A percentile compares a stretch with the other conserved stretches of the same genome.
Evolutionary conservation across 1,284 basidiomycete species (phyloP).

Genomic region (Calocybe gambosa): DNA sequence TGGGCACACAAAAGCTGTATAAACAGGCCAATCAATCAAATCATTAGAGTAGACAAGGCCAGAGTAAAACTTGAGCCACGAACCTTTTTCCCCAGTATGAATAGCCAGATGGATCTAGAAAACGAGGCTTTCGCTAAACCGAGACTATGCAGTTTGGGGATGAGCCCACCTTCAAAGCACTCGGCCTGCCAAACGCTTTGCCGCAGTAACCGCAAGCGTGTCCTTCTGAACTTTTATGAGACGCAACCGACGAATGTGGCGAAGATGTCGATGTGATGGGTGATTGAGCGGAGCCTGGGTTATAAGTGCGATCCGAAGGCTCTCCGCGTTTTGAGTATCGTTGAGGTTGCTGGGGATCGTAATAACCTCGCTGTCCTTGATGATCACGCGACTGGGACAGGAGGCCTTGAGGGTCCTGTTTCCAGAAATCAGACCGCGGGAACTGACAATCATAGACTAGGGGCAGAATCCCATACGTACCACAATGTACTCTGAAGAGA

Average conservation of each 20-base stretch:
- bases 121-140: background rate
- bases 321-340: conserved; percentile 1
- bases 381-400: conserved; percentile 2
- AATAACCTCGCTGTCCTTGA: conserved; percentile 1
- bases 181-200: conserved; percentile 19
- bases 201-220: conserved; percentile 19
- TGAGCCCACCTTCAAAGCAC: conserved; percentile 18
- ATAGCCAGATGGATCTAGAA: conserved; percentile 19
- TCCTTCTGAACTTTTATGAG: conserved; percentile 13
- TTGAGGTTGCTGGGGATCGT: conserved; percentile 4
- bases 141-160: background rate
- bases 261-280: conserved; percentile 1
- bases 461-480: conserved; percentile 5
- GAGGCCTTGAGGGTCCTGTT: conserved; percentile 10
- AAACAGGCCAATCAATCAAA: conserved; percentile 4
- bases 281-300: conserved; percentile 5
- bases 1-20: conserved; percentile 15
- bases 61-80: conserved; percentile 2
- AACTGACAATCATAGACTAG: background rate
- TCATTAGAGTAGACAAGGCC: conserved; percentile 1
- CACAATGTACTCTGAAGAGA: conserved; percentile 15
- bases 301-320: conserved; percentile 2
- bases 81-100: conserved; percentile 20
- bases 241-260: conserved; percentile 1
- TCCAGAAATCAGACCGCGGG: background rate